Conservation (phyloP, 495 filamentous ascomycete species). For the Amniculicola lignicola region DNA sequence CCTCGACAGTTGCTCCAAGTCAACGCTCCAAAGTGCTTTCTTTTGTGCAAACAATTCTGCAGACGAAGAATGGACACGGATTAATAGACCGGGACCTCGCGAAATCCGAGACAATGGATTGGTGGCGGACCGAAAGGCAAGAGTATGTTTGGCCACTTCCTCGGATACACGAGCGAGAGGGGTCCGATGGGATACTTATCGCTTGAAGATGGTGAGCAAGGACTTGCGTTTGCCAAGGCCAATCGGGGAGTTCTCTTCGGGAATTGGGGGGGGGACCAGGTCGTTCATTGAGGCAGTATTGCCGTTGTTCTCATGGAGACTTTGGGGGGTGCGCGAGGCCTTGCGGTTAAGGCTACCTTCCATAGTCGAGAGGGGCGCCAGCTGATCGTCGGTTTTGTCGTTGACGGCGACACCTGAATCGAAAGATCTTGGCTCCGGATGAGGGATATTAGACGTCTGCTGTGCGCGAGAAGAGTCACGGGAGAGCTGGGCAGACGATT, state of each 20-base stretch:
- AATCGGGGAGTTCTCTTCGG: slow-evolving; percentile 10
- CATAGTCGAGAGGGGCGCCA: background rate
- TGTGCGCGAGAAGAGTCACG: slow-evolving; percentile 17
- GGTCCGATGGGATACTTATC: background rate
- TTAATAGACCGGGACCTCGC: too few relatives aligned
- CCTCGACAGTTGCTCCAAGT: too few relatives aligned
- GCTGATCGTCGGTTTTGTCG: slow-evolving; percentile 5
- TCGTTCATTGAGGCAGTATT: background rate
- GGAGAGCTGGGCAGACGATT: slow-evolving; percentile 27
- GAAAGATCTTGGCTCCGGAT: slow-evolving; percentile 28
- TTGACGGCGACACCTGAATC: slow-evolving; percentile 23
- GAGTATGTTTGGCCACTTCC: background rate
- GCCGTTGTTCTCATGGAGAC: background rate
- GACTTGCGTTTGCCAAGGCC: slow-evolving; percentile 35
- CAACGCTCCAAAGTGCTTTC: too few relatives aligned
- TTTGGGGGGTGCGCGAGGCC: background rate
- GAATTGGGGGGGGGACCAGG: slow-evolving; percentile 21
- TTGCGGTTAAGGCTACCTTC: slow-evolving; percentile 2
- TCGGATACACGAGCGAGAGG: background rate
- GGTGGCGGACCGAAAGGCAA: too few relatives aligned
- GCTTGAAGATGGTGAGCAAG: slow-evolving; percentile 31
- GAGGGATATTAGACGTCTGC: slow-evolving; percentile 8
- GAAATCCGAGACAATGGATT: too few relatives aligned
- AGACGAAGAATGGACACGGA: background rate
- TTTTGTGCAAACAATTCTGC: background rate